A percentile compares a stretch with the other conserved stretches of the same genome.
These are phyloP conservation scores for Xylaria sp. DNA, from an alignment of 2,329 filamentous ascomycete genomes.

Conservation along the genomic window DNA sequence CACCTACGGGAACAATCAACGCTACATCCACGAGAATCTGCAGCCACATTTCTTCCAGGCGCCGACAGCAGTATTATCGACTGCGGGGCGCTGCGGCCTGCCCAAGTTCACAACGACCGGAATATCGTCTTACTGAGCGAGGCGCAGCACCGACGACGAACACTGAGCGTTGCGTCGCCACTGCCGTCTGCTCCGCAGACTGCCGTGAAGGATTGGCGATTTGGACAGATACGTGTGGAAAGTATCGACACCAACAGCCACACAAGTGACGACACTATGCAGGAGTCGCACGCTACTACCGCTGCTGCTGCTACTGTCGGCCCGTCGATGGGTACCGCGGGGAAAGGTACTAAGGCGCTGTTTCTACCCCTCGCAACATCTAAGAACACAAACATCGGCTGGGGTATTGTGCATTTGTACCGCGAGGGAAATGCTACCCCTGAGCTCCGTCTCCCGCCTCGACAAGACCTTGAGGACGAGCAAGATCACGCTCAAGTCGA, in stretches of 20 bases:
- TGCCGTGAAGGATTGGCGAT: slow-evolving; percentile 78
- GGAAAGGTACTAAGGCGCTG: slow-evolving; percentile 82
- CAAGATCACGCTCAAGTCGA: slow-evolving; percentile 56
- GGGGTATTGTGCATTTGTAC: slow-evolving; percentile 95
- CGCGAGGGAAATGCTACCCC: slow-evolving; percentile 81
- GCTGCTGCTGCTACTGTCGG: slow-evolving; percentile 64
- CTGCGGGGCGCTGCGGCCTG: slow-evolving; percentile 57
- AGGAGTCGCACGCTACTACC: slow-evolving; percentile 51
- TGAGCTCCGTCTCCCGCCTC: slow-evolving; percentile 55
- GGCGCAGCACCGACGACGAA: slow-evolving; percentile 53
- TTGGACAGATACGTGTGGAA: slow-evolving; percentile 80
- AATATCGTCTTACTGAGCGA: slow-evolving; percentile 55
- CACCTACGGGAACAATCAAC: slow-evolving; percentile 25
- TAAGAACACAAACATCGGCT: slow-evolving; percentile 81
- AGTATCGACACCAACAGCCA: slow-evolving; percentile 75
- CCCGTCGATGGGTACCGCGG: slow-evolving; percentile 66
- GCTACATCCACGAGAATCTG: slow-evolving; percentile 26
- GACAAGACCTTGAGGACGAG: slow-evolving; percentile 47
- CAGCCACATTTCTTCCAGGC: slow-evolving; percentile 32
- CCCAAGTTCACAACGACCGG: slow-evolving; percentile 46
- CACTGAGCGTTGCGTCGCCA: slow-evolving; percentile 56
- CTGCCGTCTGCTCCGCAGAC: slow-evolving; percentile 56
- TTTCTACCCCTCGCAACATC: slow-evolving; percentile 75
- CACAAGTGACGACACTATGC: slow-evolving; percentile 48
- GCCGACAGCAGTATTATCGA: slow-evolving; percentile 56